These are phyloP conservation scores for Dioszegia aurantiaca DNA, from an alignment of 768 basidiomycete genomes.

Conservation along the genomic window DNA sequence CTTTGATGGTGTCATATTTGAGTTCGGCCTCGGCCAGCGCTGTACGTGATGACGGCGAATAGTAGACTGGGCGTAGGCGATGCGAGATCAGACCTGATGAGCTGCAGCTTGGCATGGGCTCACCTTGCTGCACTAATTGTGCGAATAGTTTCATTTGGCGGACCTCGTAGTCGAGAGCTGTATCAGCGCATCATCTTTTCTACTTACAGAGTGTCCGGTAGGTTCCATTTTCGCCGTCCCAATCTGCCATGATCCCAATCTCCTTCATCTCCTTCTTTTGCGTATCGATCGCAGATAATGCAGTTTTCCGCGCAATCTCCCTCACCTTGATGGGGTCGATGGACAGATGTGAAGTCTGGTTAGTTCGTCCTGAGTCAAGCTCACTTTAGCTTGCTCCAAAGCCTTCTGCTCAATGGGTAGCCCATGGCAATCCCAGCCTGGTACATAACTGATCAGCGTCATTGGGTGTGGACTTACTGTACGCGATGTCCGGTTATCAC, in stretches of 20 bases:
- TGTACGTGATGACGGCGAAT: constrained; percentile 89
- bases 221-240: constrained; percentile 60
- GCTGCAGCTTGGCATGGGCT: constrained; percentile 9
- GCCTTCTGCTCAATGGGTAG: constrained; percentile 96
- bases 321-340: constrained; percentile 67
- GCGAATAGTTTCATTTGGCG: constrained; percentile 81
- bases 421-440: constrained; percentile 98
- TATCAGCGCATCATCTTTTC: neutral
- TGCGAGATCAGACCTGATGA: constrained; percentile 74
- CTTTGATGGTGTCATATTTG: constrained; percentile 82
- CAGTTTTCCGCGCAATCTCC: constrained; percentile 67
- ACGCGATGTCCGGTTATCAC: constrained; percentile 72
- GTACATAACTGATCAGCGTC: constrained; percentile 68
- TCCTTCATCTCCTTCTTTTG: constrained; percentile 77
- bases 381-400: constrained; percentile 68
- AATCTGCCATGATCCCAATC: constrained; percentile 90
- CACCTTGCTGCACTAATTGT: constrained; percentile 81
- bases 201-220: constrained; percentile 79
- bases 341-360: constrained; percentile 59
- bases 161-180: constrained; percentile 84
- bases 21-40: constrained; percentile 95
- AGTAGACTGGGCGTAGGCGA: constrained; percentile 84
- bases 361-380: constrained; percentile 1
- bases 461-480: constrained; percentile 60
- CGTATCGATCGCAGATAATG: constrained; percentile 66